phyloP scores from a whole-genome alignment of 179 eudicot species.

The Heliamphora pulchella region DNA sequence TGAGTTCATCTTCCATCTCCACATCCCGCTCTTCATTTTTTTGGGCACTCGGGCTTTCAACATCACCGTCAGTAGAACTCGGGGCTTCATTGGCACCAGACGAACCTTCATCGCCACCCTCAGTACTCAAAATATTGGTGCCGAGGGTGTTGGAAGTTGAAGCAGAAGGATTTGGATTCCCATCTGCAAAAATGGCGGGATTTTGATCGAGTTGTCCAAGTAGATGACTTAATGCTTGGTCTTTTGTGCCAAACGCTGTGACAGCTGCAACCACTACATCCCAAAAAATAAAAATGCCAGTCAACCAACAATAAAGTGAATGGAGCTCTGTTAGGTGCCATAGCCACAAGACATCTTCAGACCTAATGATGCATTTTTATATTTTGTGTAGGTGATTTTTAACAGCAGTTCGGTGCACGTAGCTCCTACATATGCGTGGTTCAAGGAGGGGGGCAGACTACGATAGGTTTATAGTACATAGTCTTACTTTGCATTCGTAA shows the following conservation, averaged over 20 bases:
- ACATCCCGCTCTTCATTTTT: constrained; percentile 45
- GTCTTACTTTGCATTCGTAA: too few relatives aligned
- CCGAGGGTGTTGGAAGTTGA: neutral
- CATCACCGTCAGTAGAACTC: neutral
- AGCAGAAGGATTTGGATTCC: constrained; percentile 15
- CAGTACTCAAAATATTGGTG: constrained; percentile 1
- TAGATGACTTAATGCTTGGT: constrained; percentile 44
- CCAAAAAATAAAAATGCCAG: neutral
- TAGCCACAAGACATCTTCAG: neutral
- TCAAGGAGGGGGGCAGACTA: too few relatives aligned
- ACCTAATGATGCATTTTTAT: neutral
- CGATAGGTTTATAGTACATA: too few relatives aligned
- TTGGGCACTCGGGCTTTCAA: constrained; percentile 25
- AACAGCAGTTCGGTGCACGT: too few relatives aligned
- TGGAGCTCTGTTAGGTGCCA: neutral
- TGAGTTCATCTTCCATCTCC: constrained; percentile 74
- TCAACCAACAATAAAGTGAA: neutral
- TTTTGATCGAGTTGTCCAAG: constrained; percentile 26
- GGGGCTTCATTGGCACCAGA: constrained; percentile 26
- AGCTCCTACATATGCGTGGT: too few relatives aligned
- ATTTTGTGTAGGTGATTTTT: neutral
- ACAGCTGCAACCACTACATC: constrained; percentile 46
- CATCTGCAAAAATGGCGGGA: constrained; percentile 14
- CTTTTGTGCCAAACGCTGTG: constrained; percentile 31
- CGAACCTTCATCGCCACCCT: constrained; percentile 25